Percentiles rank a stretch among this genome's conserved stretches.
Conservation (phyloP, 2,329 filamentous ascomycete species). For the Curvularia spicifera region DNA sequence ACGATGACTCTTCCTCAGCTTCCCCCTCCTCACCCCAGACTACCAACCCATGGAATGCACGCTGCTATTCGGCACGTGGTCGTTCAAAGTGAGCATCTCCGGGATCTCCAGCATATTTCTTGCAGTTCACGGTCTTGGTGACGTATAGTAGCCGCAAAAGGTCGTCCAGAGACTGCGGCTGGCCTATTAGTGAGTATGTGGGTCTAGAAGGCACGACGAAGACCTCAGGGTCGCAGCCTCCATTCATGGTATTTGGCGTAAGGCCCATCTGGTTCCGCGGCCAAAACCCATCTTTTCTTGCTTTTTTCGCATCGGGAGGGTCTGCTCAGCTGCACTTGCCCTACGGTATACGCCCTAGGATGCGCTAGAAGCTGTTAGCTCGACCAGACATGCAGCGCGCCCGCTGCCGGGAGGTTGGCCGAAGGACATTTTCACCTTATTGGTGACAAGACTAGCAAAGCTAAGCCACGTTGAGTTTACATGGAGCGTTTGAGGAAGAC, state of each 20-base stretch:
- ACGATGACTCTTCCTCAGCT: neutral
- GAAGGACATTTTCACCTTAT: conserved; percentile 1
- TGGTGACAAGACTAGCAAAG: neutral
- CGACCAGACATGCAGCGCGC: conserved; percentile 2
- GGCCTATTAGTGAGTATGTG: neutral
- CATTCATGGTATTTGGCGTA: neutral
- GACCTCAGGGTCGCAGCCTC: neutral
- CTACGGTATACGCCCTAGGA: neutral
- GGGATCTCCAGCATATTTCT: neutral
- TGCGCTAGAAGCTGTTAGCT: conserved; percentile 11
- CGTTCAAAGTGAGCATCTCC: neutral
- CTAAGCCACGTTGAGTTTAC: conserved; percentile 2
- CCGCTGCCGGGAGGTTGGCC: conserved; percentile 1
- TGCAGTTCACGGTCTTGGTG: neutral
- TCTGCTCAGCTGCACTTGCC: neutral
- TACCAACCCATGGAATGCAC: neutral
- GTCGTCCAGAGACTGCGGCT: neutral
- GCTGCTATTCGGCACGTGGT: neutral
- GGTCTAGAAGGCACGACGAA: conserved; percentile 6
- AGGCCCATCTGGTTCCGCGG: neutral
- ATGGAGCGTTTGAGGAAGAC: neutral
- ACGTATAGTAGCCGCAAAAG: neutral
- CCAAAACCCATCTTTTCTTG: neutral
- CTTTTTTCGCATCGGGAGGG: neutral
- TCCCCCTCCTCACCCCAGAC: neutral